Percentiles rank a stretch among this genome's conserved stretches.
Evolutionary conservation across 805 yeast species (phyloP).

Genomic region (Candida railenensis): DNA sequence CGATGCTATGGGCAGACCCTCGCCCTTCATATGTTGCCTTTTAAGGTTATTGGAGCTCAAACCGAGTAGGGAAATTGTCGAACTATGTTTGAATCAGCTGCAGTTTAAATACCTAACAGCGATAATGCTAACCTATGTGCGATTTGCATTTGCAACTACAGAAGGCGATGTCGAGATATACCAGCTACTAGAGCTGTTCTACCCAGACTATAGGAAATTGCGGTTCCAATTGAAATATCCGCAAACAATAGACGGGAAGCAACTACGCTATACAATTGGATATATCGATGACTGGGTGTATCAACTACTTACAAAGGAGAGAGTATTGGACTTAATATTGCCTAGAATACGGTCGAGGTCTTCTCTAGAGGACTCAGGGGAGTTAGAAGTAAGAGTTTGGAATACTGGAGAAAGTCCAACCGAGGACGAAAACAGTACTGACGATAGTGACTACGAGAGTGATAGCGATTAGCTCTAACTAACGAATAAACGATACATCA

Average conservation of each 20-base stretch:
- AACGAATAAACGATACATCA: not conserved
- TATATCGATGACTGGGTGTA: constrained; percentile 80
- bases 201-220: constrained; percentile 69
- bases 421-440: constrained; percentile 10
- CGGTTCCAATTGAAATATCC: constrained; percentile 38
- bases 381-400: constrained; percentile 40
- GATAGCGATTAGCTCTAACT: constrained; percentile 35
- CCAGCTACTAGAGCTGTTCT: constrained; percentile 50
- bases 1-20: constrained; percentile 56
- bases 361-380: constrained; percentile 41
- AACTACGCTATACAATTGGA: constrained; percentile 32
- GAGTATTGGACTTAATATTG: constrained; percentile 71
- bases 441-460: constrained; percentile 24
- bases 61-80: constrained; percentile 60
- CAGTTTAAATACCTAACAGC: constrained; percentile 76
- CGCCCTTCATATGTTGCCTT: constrained; percentile 73
- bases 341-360: constrained; percentile 55
- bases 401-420: constrained; percentile 30
- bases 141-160: constrained; percentile 32
- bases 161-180: constrained; percentile 38
- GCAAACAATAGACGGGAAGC: constrained; percentile 18
- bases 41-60: constrained; percentile 75
- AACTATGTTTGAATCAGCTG: constrained; percentile 52
- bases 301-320: constrained; percentile 48
- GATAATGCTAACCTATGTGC: constrained; percentile 61